Conservation (phyloP, 2,329 filamentous ascomycete genomes). For the Sclerotinia glacialis region DNA sequence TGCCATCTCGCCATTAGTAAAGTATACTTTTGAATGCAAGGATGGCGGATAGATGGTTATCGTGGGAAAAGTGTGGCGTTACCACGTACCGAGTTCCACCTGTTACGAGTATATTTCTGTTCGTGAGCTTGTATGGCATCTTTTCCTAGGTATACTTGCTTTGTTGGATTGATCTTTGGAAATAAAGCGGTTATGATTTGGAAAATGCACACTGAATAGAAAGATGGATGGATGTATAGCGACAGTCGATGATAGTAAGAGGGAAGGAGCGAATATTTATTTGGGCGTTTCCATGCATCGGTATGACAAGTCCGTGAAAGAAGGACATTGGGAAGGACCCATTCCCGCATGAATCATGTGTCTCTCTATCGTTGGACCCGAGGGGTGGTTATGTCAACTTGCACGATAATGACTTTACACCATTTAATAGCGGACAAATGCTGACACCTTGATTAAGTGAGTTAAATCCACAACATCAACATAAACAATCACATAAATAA, state of each 20-base stretch:
- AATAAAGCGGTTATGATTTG: not conserved
- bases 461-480: not conserved
- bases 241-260: not conserved
- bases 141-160: conserved; percentile 21
- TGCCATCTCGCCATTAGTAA: not conserved
- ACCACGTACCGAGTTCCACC: conserved; percentile 58
- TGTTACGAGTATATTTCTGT: conserved; percentile 61
- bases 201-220: not conserved
- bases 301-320: not conserved
- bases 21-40: not conserved
- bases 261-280: not conserved
- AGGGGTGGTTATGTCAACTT: not conserved
- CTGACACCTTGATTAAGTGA: not conserved
- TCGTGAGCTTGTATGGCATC: conserved; percentile 63
- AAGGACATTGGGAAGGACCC: not conserved
- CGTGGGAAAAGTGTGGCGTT: conserved; percentile 5
- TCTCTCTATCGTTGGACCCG: not conserved
- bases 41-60: not conserved
- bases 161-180: not conserved
- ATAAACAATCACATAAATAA: not conserved
- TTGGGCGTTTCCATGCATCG: not conserved
- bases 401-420: not conserved
- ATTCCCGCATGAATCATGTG: not conserved
- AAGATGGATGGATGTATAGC: not conserved
- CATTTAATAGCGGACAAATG: not conserved